phyloP scores from a whole-genome alignment of 2,329 filamentous ascomycete species.

The Epichloe hybrida region DNA sequence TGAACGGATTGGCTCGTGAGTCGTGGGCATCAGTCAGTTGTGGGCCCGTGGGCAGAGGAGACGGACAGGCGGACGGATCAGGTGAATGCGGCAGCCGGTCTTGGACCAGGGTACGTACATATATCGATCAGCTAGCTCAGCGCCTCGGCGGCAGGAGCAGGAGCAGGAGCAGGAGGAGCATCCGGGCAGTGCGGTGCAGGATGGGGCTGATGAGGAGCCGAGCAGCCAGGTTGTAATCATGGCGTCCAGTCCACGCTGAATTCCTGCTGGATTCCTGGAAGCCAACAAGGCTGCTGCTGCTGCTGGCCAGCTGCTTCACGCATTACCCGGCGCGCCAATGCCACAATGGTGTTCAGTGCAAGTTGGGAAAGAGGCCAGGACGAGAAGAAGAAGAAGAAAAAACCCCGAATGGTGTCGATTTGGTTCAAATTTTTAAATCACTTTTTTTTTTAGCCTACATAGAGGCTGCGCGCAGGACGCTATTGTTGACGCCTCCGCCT shows the following conservation, averaged over 20 bases:
- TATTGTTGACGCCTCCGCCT: not conserved
- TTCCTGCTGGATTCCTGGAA: no score
- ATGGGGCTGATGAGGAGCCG: not conserved
- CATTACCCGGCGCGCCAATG: no score
- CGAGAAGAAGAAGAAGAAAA: no score
- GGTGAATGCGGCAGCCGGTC: conserved; percentile 3
- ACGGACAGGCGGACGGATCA: conserved; percentile 4
- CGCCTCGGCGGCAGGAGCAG: not conserved
- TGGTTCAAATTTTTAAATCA: no score
- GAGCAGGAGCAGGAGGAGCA: not conserved
- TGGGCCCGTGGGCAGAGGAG: conserved; percentile 5
- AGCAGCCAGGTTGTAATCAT: no score
- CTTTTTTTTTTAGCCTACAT: no score
- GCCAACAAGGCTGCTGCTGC: no score
- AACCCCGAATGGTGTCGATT: no score
- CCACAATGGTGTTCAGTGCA: no score
- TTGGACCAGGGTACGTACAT: not conserved
- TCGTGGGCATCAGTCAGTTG: not conserved
- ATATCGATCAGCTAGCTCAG: not conserved
- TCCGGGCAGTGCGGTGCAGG: not conserved
- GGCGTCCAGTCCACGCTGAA: no score
- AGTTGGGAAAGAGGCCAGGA: no score
- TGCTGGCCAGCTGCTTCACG: no score
- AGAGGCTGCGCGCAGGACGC: not conserved
- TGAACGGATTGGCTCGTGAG: conserved; percentile 2